Base-by-base conservation (phyloP, 306 rosid genomes). In the Fragaria vesca region DNA sequence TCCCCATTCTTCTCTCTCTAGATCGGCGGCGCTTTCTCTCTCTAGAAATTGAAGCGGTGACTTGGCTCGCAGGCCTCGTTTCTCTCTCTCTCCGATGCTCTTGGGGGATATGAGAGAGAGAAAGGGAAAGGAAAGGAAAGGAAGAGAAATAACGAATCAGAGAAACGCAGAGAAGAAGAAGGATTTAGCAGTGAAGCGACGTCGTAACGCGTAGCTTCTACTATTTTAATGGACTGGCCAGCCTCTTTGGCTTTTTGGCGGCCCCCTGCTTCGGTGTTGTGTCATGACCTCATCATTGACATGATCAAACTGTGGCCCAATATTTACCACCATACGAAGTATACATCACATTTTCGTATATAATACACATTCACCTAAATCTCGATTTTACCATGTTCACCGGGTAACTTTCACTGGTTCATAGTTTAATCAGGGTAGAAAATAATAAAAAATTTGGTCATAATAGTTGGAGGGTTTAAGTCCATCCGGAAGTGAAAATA, bases 1-100 rank as follows among this genome's bases (percentile, higher is more conserved):
- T 96, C 71, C 97, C 97, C 96, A 93, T 96, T 76, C 51, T 45
- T n/a, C 6, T 55, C 72, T 47, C 72, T 73, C 77, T 46, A 83
- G 85, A 81, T 82, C 85, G 72, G 50, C 28, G 66, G 52, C 30
- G 10, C 71, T 80, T 61, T 47, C 82, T 78, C 78, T 72, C 76
- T 60, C 71, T 34, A 67, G 21, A 60, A 74, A 18, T 75, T 9
- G 34, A 30, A 62, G 0, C 42, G 2, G 34, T 36, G 46, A 85
- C 86, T 87, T 88, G 91, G 87, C 76, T 36, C 21, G 5, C 80
- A 73, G 81, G 70, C 87, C 87, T 80, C 24, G 81, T 55, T 30
- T 83, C 79, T 82, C 85, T 77, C 85, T 77, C 87, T 32, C 60
- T 8, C 46, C 70, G 79, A 72, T 63, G 74, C 67, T 17, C 12